Base-by-base conservation (phyloP, 2,329 filamentous ascomycete species). In the Cordyceps militaris region DNA sequence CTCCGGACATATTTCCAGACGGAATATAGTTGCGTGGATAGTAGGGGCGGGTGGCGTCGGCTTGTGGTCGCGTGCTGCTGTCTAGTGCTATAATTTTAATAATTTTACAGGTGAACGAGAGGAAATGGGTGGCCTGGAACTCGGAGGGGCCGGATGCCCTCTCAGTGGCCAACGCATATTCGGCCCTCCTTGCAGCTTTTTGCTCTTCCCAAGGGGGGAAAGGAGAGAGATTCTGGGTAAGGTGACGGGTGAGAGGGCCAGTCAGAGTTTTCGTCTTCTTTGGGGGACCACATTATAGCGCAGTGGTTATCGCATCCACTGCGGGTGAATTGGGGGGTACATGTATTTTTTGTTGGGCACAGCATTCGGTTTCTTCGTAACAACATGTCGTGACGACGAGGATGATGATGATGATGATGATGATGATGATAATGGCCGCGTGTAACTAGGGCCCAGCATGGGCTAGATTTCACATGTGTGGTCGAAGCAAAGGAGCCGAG, bases 401-500 rank as follows among this genome's bases (percentile, higher is more conserved):
- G n/a, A n/a, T n/a, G n/a, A n/a, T n/a, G n/a, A n/a, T n/a, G n/a
- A n/a, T n/a, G n/a, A n/a, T n/a, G n/a, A n/a, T n/a, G n/a, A n/a
- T n/a, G n/a, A n/a, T n/a, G n/a, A n/a, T n/a, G 46, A 42, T 34
- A 50, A 42, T 9, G n/a, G 38, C 38, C 4, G 10, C 6, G 6
- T 40, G 30, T 58, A 48, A 58, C 49, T n/a, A n/a, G n/a, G n/a
- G n/a, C n/a, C n/a, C n/a, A n/a, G n/a, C n/a, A n/a, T n/a, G n/a
- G n/a, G n/a, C n/a, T n/a, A n/a, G n/a, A n/a, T n/a, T n/a, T n/a
- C n/a, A n/a, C n/a, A n/a, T n/a, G n/a, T n/a, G n/a, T n/a, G n/a
- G n/a, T n/a, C n/a, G n/a, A n/a, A n/a, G n/a, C n/a, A n/a, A 58
- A 58, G 56, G 21, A 58, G 49, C 56, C 56, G 56, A 58, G 56